Conservation (phyloP, 345 rosid genomes). For the Reutealis trisperma region DNA sequence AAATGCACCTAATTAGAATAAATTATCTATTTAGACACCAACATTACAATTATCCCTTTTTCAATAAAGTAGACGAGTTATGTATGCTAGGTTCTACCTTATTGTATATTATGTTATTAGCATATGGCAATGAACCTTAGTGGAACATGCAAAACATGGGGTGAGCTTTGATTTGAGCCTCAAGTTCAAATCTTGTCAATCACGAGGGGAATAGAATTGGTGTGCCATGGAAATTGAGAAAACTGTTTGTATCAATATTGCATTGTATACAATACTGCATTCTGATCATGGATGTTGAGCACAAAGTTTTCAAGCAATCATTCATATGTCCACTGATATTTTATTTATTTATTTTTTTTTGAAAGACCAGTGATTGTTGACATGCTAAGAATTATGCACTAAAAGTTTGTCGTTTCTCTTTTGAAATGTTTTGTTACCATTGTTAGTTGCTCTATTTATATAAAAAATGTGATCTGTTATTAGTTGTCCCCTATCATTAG, state of each 20-base stretch:
- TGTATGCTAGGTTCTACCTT: background rate
- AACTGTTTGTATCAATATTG: background rate
- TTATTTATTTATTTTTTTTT: too few species aligned
- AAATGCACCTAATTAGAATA: too few species aligned
- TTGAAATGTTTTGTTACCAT: background rate
- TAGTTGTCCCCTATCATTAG: slow-evolving; percentile 26
- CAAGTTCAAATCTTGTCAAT: background rate
- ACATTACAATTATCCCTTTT: too few species aligned
- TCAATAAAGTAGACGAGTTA: background rate
- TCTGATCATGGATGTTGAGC: too few species aligned
- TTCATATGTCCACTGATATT: background rate
- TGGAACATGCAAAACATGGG: background rate
- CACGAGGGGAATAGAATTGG: background rate
- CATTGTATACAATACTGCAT: background rate
- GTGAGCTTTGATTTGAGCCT: background rate
- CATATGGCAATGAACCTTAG: background rate
- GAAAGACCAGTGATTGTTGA: background rate
- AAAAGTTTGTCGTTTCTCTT: background rate
- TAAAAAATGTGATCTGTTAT: background rate
- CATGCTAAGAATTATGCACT: background rate
- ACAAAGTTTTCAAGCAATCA: background rate
- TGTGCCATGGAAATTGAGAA: background rate
- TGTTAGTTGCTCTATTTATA: background rate
- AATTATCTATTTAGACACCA: too few species aligned
- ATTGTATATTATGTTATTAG: background rate